Evolutionary conservation across 108 stramenopile species (phyloP), one percentile per base, ranked within the genome.

Genomic region (Pseudonitzschia delicatissima): DNA sequence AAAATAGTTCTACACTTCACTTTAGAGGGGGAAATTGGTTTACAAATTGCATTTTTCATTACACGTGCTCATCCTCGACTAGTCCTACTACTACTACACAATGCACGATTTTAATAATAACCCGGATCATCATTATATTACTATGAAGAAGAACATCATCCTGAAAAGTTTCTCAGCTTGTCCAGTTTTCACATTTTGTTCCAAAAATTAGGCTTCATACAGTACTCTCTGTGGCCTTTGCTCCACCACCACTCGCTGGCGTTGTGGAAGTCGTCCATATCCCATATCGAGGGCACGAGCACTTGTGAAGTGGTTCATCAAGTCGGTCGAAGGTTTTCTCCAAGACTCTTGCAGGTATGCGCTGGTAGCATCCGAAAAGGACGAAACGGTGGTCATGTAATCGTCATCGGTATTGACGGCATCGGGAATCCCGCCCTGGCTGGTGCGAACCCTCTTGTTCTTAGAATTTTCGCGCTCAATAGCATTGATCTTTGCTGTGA

Each of bases 281-380:
- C 67, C 61, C 40, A 36, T 60, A 32, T 74, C 60, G n/a, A 58
- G 49, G 21, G 29, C 45, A 23, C 73, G 66, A 36, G 73, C 57
- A 27, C 58, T 55, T 3, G 67, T 42, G 40, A 76, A 69, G 36
- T 76, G 63, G 33, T 68, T 42, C 2, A 69, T 18, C 27, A 76
- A 40, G 40, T 76, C 68, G 1, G 45, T 31, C 2, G 74, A 61
- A 6, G 74, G 74, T 35, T 69, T 76, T 37, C 57, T 57, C 74
- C 74, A 76, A 23, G 65, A 32, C 9, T 64, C 74, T 4, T 67
- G 28, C 7, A 55, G 5, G 36, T 51, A 62, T 6, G 64, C 45
- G 0, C 61, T 37, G 13, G 74, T 76, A n/a, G 64, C 74, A 34
- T 76, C 74, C 2, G 74, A 76, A 49, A 76, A 76, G 12, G 68